Evolutionary conservation across 345 rosid genomes (phyloP), one percentile per base, ranked within the genome.

Genomic region (Aquilaria malaccensis): DNA sequence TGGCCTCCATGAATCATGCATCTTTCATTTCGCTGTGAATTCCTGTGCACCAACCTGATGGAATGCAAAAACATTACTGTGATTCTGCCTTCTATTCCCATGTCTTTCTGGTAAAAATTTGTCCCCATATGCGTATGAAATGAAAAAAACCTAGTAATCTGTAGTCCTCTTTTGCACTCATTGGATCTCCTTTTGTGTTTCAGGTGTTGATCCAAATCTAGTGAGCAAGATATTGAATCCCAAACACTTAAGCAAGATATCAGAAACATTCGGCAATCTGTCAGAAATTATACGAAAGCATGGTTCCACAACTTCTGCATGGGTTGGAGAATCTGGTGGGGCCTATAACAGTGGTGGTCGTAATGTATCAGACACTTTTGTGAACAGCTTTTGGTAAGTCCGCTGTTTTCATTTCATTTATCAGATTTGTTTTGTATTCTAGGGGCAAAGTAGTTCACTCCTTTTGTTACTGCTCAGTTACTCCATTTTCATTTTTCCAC

Each of bases 251-350:
- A 88, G 74, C 78, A 77, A 55, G 76, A 63, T 75, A 62, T 74
- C 87, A 1, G 70, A 71, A 66, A 88, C 87, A 14, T 91, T 94
- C 70, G 70, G 77, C 67, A 65, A 67, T 64, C 80, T 94, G 56
- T 70, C 67, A 49, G 77, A 79, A 33, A 80, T 86, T 10, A 76
- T 94, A 58, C 66, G 68, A 50, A 77, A 71, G 65, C 67, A 80
- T 37, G 97, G 99, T 64, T 81, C 89, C 10, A 90, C 97, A 96
- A 79, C 99, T 60, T 84, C 89, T 78, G 83, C 96, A 48, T 94
- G 99, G 99, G 96, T 94, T 64, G 99, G 99, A 65, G 99, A 94
- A 68, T 83, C 99, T 62, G 99, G 99, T 62, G 97, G 99, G 49
- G 97, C 99, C 59, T 94, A 78, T 68, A 94, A 94, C 72, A 94